Base-by-base conservation (phyloP, 2,329 filamentous ascomycete species). In the Pseudodiploospora longispora region DNA sequence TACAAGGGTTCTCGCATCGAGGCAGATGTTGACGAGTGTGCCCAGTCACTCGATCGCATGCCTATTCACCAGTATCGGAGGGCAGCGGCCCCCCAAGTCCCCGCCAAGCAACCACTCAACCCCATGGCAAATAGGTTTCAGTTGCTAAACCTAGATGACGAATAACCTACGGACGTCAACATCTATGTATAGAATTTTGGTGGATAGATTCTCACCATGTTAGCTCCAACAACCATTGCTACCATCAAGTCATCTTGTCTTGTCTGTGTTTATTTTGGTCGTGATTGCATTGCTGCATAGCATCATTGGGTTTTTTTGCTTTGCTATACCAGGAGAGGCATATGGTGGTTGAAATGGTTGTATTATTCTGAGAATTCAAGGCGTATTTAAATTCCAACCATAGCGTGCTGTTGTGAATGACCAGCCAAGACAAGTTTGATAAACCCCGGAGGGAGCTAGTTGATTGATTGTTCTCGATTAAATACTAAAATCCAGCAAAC, bases 21-120 rank as follows among this genome's bases (percentile, higher is more conserved):
- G 10, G 91, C 81, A 74, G 80, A 74, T 48, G 62, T 68, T 0
- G 87, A 94, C 54, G 85, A 90, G 53, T 94, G 87, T 57, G 76
- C 78, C 33, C 72, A 75, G 44, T 72, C 81, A 1, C 60, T 83
- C 39, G 59, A 69, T 36, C 45, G 45, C 6, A 47, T 52, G 33
- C 57, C 43, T 7, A 33, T 38, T 12, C 40, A 51, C 47, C 53
- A 50, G 47, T 45, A 41, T 40, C 32, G 32, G 41, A 29, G 40
- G 7, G 40, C 41, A 29, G 50, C 59, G 46, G 51, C 19, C 40
- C 54, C 8, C 49, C 51, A 9, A 27, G 33, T 30, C 10, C 42
- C 35, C 5, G 49, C 59, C n/a, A 68, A 65, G 47, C 70, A 64
- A 51, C 28, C 41, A 1, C 55, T 62, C 38, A 60, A 61, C 37